Base-by-base conservation (phyloP, 352 stramenopile genomes). In the Globisporangium polare region DNA sequence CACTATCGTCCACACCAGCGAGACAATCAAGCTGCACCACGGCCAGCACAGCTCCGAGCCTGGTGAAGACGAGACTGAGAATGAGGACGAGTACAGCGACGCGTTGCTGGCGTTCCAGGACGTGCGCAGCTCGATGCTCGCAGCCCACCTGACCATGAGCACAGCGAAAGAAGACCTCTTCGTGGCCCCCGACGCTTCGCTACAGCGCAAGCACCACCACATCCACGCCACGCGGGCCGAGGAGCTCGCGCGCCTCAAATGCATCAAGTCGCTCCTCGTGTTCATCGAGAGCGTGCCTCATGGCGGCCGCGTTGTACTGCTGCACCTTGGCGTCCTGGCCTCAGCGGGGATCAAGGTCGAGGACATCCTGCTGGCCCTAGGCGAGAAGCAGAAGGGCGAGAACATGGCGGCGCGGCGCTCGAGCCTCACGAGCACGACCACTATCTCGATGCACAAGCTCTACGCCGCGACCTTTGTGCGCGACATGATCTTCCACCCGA, bases 401-500 rank as follows among this genome's bases (percentile, higher is more conserved):
- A 79, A 75, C 5, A 65, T 39, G 9, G 33, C 58, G 9, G 33
- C 58, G 15, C 68, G 58, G 5, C 70, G 53, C 31, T 50, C 42
- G 22, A 62, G 42, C 9, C 51, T 60, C 49, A 62, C 53, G 17
- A 53, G 39, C 5, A 64, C 55, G 20, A 68, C 65, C 6, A 43
- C 37, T 12, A 53, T 69, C 5, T 71, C 65, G 17, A 62, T 69
- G 1, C 71, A 87, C 22, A 86, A 86, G 35, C 70, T 80, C 29
- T 70, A 82, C 52, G 67, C 81, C 12, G 72, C 75, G 8, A 71
- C 69, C 13, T 92, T 92, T 69, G 80, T 92, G 45, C 77, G 83
- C 1, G 80, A 92, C 53, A 85, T 90, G 55, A 60, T 92, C 35
- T 90, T 92, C 71, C 80, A 90, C 42, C 76, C 79, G 13, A 66